Evolutionary conservation across 2,329 filamentous ascomycete species (phyloP).

Genomic region (Zasmidium citrigriseum): DNA sequence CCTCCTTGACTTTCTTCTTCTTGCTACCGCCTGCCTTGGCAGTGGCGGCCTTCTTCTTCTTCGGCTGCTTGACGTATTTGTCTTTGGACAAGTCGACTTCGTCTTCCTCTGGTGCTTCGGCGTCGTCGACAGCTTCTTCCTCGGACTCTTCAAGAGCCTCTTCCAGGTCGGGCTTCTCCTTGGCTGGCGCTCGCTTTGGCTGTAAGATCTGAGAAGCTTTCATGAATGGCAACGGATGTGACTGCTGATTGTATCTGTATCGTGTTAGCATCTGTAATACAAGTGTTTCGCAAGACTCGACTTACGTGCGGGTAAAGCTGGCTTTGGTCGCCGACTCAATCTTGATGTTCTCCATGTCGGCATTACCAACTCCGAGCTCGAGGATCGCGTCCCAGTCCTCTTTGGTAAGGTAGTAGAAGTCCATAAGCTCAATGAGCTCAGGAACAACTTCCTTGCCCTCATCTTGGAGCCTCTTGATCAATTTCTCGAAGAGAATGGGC

Average conservation of each 20-base stretch:
- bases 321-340: conserved; percentile 85
- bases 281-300: too few species aligned
- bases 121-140: conserved; percentile 56
- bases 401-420: conserved; percentile 90
- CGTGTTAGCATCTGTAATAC: conserved; percentile 23
- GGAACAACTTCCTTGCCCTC: conserved; percentile 82
- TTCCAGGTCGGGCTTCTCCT: conserved; percentile 87
- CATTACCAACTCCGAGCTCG: conserved; percentile 85
- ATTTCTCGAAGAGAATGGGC: conserved; percentile 79
- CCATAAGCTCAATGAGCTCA: conserved; percentile 91
- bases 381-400: conserved; percentile 93
- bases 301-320: conserved; percentile 84
- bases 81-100: conserved; percentile 88
- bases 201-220: conserved; percentile 78
- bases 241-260: conserved; percentile 76
- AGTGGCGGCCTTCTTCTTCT: conserved; percentile 61
- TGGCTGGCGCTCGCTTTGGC: conserved; percentile 68
- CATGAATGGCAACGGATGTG: conserved; percentile 93
- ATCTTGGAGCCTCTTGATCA: conserved; percentile 70
- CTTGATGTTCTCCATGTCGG: conserved; percentile 72
- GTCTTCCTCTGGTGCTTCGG: conserved; percentile 55
- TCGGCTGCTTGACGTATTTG: conserved; percentile 93
- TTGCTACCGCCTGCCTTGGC: conserved; percentile 51
- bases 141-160: conserved; percentile 93
- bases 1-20: conserved; percentile 72